These are phyloP conservation scores for Dryas integrifolia DNA, from an alignment of 331 rosid species.

Conservation along the genomic window DNA sequence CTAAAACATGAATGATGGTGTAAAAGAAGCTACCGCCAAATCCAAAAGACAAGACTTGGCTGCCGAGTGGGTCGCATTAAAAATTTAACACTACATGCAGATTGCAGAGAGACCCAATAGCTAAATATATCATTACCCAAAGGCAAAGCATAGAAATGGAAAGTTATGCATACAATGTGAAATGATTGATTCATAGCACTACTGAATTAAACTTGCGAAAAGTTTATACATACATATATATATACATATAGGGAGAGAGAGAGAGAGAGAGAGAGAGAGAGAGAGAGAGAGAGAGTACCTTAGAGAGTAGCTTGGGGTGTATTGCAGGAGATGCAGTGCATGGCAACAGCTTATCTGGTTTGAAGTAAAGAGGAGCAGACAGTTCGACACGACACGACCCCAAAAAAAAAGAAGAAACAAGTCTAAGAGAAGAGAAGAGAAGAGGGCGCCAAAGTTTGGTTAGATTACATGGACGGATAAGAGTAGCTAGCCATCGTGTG, in stretches of 20 bases:
- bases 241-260: background rate
- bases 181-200: background rate
- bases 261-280: background rate
- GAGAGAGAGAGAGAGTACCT: background rate
- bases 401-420: no score
- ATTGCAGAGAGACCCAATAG: background rate
- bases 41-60: background rate
- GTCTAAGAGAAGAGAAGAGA: background rate
- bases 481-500: slow-evolving; percentile 21
- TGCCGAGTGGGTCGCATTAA: background rate
- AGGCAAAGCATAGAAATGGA: background rate
- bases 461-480: slow-evolving; percentile 19
- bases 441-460: slow-evolving; percentile 23
- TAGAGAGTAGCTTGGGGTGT: background rate
- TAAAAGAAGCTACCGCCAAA: no score
- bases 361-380: background rate
- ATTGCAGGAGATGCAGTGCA: slow-evolving; percentile 16
- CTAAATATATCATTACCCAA: background rate
- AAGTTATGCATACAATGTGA: background rate
- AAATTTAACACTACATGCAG: background rate
- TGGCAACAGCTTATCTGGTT: slow-evolving; percentile 17
- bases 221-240: background rate
- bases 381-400: background rate
- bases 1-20: no score
- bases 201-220: background rate